Evolutionary conservation across 108 stramenopile species (phyloP), one percentile per base, ranked within the genome.

Genomic region (Cyclotella distinguenda): DNA sequence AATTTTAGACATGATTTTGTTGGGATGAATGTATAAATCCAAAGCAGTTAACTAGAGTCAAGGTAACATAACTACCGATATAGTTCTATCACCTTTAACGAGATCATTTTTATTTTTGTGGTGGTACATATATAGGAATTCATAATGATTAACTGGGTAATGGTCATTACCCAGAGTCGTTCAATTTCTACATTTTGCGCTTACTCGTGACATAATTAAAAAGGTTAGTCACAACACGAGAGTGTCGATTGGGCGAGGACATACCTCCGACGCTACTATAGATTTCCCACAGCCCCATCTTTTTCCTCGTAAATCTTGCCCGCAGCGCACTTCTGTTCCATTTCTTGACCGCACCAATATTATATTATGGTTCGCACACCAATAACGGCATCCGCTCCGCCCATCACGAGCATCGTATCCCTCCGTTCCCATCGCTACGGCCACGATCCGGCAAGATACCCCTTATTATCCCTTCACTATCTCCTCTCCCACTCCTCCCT

Each of bases 361-460:
- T 1, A 42, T 11, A 57, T 1, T 18, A 57, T 57, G 56, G 35
- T 38, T 19, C 56, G 12, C 19, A 21, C 56, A 16, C 42, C 42
- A 3, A 21, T 54, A 16, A 31, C n/a, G 13, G 59, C 16, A 26
- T 27, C 43, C 12, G 42, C 59, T 3, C 59, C 59, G 12, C 59
- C 59, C 30, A 44, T 60, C 15, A 9, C 43, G 1, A 45, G 26
- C 59, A 9, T 60, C 50, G 36, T 50, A 16, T 64, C 48, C 13
- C 33, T 27, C 23, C 49, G 48, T 21, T 6, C 7, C 8, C 63
- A 64, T 38, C 47, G 63, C 6, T 50, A 76, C 26, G 74, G 74
- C 21, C 34, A 64, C 19, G 74, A 76, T 47, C 74, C 74, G 6
- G 19, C 60, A 7, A 49, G 32, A 50, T 76, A 75, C 27, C 74